Evolutionary conservation across 257 asterid genomes (phyloP), one percentile per base, ranked within the genome.

Genomic region (Gentiana dahurica): DNA sequence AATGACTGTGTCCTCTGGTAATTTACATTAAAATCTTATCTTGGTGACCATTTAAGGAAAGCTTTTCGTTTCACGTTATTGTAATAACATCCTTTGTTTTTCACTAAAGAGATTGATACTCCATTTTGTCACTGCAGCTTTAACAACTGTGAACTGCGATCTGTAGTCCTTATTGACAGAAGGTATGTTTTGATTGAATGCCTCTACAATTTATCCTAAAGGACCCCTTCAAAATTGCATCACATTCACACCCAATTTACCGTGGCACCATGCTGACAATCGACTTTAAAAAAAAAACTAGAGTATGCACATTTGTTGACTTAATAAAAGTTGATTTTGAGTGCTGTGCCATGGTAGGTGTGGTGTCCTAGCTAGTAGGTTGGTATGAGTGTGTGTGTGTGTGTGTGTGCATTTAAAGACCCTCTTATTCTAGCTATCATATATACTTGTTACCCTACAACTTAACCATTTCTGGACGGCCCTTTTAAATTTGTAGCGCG

Each of bases 91-190:
- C n/a, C 36, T 1, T 49, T 34, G 36, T 47, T 49, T 44, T 57
- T 36, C 50, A 37, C 3, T 49, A 8, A 15, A 44, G 39, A 34
- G 53, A 36, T 2, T 59, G 68, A 56, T 59, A 33, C 47, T 52
- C 54, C 9, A 38, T 47, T 15, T 32, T 59, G 34, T 53, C 8
- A 9, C 1, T 75, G 77, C 95, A 91, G 98, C 54, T 91, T 81
- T 63, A 78, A 71, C 55, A 91, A 91, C 61, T 91, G 96, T 34
- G 95, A 91, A 69, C 92, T 91, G 54, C 96, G 98, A 56, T 77
- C 94, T 2, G 36, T 91, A 55, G 87, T 85, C 54, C 61, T 87
- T 67, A 89, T 85, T 43, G 96, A 91, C 64, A 81, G 62, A 76
- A 73, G 98, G 97, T 84, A 73, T 11, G 53, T 8, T n/a, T 15